Evolutionary conservation across 495 filamentous ascomycete species (phyloP).

Genomic region (Penicillium daleae): DNA sequence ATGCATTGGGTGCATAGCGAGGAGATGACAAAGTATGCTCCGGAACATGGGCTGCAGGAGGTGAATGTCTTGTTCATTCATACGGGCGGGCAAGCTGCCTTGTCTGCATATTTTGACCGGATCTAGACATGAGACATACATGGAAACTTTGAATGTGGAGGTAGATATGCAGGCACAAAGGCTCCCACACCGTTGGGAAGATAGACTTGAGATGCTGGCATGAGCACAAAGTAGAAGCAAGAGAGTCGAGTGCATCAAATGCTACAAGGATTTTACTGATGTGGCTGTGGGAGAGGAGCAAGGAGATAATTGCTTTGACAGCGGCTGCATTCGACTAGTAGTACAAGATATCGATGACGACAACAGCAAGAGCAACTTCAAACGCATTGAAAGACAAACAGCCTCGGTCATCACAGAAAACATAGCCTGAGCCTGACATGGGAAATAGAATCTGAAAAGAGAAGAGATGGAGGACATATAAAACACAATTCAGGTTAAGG

Average conservation of each 20-base stretch:
- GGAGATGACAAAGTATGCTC: conserved; percentile 23
- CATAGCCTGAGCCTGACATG: conserved; percentile 20
- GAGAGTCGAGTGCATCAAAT: too few species aligned
- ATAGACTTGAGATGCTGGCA: too few species aligned
- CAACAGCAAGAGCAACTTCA: conserved; percentile 20
- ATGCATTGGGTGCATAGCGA: conserved; percentile 34
- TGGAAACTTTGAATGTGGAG: background rate
- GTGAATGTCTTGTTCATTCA: conserved; percentile 47
- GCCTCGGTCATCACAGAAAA: conserved; percentile 28
- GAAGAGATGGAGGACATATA: conserved; percentile 10
- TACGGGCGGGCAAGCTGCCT: conserved; percentile 44
- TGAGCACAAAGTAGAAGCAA: too few species aligned
- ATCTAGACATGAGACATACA: conserved; percentile 6
- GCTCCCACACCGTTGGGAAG: background rate
- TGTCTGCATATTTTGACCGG: conserved; percentile 40
- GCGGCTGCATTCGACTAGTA: conserved; percentile 34
- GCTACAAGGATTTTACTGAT: background rate
- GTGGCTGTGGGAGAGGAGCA: too few species aligned
- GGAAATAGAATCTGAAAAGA: conserved; percentile 21
- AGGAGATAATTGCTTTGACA: conserved; percentile 5
- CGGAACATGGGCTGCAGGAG: conserved; percentile 9
- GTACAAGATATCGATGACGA: conserved; percentile 23
- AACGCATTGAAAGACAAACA: conserved; percentile 15
- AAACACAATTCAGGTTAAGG: background rate
- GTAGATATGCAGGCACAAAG: background rate